A percentile compares a stretch with the other conserved stretches of the same genome.
phyloP scores from a whole-genome alignment of 257 asterid genomes.

The Primulina eburnea region DNA sequence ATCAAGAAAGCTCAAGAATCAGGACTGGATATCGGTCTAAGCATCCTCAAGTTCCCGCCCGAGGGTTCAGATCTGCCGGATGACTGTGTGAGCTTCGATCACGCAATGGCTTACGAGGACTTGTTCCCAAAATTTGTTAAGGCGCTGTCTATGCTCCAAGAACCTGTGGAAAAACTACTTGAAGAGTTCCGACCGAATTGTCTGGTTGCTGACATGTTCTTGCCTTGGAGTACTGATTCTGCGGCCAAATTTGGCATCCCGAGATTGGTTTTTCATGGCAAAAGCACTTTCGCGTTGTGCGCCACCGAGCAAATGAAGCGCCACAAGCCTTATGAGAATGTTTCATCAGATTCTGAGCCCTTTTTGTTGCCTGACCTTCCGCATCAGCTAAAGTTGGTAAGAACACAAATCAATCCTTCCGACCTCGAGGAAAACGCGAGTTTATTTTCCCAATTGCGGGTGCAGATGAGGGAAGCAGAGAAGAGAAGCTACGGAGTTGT shows the following conservation, averaged over 20 bases:
- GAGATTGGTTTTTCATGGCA: not conserved
- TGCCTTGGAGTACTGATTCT: conserved; percentile 21
- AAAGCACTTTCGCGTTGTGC: not conserved
- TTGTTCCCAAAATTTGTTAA: conserved; percentile 2
- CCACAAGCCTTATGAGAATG: not conserved
- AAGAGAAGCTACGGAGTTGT: conserved; percentile 42
- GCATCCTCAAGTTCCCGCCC: not conserved
- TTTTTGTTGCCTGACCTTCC: conserved; percentile 46
- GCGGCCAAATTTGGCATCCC: conserved; percentile 18
- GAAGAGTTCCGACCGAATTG: conserved; percentile 8
- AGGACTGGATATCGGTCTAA: not conserved
- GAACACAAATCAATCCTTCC: conserved; percentile 31
- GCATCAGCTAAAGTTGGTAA: conserved; percentile 21
- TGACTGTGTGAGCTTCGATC: not conserved
- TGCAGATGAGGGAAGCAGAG: conserved; percentile 23
- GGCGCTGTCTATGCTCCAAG: conserved; percentile 16
- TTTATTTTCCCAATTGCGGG: not conserved
- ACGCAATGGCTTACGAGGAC: not conserved
- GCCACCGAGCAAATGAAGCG: conserved; percentile 17
- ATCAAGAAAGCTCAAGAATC: not conserved
- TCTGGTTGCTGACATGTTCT: conserved; percentile 24
- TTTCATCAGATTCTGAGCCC: conserved; percentile 41
- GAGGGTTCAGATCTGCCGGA: conserved; percentile 5
- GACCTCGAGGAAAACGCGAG: not conserved
- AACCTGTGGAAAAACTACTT: conserved; percentile 20